Percentiles rank a stretch among this genome's conserved stretches.
Evolutionary conservation across 1,284 basidiomycete genomes (phyloP).

Genomic region (Anthracocystis setariae): DNA sequence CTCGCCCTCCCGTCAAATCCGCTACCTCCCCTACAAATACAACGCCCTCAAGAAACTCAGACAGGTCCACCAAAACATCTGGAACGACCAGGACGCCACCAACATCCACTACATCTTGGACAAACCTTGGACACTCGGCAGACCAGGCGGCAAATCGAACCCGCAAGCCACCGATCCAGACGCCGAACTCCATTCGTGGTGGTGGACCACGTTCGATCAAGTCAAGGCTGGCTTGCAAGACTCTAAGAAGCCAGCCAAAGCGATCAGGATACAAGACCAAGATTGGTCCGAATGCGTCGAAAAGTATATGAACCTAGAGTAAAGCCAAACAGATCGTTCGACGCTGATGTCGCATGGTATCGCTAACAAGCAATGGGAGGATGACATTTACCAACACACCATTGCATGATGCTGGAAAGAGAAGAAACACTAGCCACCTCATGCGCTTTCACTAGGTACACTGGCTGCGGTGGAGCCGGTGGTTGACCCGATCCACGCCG

Average conservation of each 20-base stretch:
- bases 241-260: not conserved
- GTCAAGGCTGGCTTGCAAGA: slow-evolving; percentile 6
- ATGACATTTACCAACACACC: too few species aligned
- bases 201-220: slow-evolving; percentile 55
- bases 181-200: slow-evolving; percentile 53
- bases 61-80: slow-evolving; percentile 76
- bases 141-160: slow-evolving; percentile 14
- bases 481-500: slow-evolving; percentile 22
- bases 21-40: slow-evolving; percentile 80
- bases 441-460: not conserved
- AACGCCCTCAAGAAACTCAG: slow-evolving; percentile 85
- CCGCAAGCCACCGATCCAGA: slow-evolving; percentile 27
- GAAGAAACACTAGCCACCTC: too few species aligned
- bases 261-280: not conserved
- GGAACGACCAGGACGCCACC: slow-evolving; percentile 79
- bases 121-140: slow-evolving; percentile 57
- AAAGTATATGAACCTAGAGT: slow-evolving; percentile 36
- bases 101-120: slow-evolving; percentile 64
- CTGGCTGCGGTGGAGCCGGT: not conserved
- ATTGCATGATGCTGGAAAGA: too few species aligned
- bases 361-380: too few species aligned
- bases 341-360: not conserved
- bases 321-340: not conserved
- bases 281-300: slow-evolving; percentile 40
- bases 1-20: slow-evolving; percentile 68